Base-by-base conservation (phyloP, 2,329 filamentous ascomycete genomes). In the Lasiodiplodia sp. region DNA sequence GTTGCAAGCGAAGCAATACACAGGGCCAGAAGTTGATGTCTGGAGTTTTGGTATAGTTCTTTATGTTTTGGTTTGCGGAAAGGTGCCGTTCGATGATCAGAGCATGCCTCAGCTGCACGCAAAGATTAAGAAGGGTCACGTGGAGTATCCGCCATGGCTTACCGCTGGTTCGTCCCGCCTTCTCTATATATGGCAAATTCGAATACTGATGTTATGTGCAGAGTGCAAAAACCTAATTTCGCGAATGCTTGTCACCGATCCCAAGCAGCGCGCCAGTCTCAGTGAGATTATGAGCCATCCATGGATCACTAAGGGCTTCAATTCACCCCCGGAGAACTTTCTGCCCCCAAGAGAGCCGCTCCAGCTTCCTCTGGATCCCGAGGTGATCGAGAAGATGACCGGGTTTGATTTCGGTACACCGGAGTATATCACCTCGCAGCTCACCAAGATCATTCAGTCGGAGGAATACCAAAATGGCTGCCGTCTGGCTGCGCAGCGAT, bases 21-120 rank as follows among this genome's bases (percentile, higher is more conserved):
- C 93, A 1, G 96, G 96, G 0, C 96, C 96, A 0, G 96, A 99
- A 78, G 96, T 99, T 34, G 96, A 99, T 77, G 88, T 98, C 1
- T 99, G 96, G 96, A 98, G 96, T 82, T 98, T 98, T 80, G 96
- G 96, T 25, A 97, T 99, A 74, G 96, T 99, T 14, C 87, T 99
- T 16, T 99, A 98, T 75, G 96, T 99, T 69, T 82, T 99, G 70
- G 96, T 98, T 4, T 98, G 96, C 77, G 96, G 96, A 65, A 98
- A 98, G 80, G 96, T 99, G 3, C 96, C 96, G 0, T 99, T 99
- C 76, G 96, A 99, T 78, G 96, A 99, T 77, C 96, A 99, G 82
- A 97, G 94, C 83, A 99, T 99, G 94, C 96, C 95, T 44, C 94
- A 97, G 71, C 85, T 99, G 60, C 96, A 99, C 81, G 94, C 95